phyloP scores from a whole-genome alignment of 2,329 filamentous ascomycete species.

The Sporothrix brasiliensis region DNA sequence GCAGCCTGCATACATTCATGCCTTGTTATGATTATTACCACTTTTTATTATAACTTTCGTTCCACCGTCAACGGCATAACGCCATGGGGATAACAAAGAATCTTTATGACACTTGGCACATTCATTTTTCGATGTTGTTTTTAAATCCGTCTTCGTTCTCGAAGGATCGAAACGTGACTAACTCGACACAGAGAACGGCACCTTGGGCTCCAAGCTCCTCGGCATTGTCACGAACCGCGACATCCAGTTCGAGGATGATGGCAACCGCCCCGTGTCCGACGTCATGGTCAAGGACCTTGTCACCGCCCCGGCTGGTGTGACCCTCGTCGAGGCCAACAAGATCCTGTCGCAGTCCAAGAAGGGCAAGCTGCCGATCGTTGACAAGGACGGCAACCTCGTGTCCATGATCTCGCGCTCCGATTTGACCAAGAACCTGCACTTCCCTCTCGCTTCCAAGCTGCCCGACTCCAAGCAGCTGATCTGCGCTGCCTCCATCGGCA shows the following conservation, averaged over 20 bases:
- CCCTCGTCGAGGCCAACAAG: conserved; percentile 83
- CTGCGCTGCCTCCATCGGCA: conserved; percentile 92
- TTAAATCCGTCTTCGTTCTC: conserved; percentile 8
- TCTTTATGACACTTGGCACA: conserved; percentile 39
- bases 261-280: conserved; percentile 71
- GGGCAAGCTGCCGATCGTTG: conserved; percentile 93
- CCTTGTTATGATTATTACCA: conserved; percentile 73
- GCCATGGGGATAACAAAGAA: conserved; percentile 75
- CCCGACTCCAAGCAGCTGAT: conserved; percentile 97
- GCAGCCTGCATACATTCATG: not conserved
- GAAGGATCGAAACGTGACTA: conserved; percentile 41
- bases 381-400: conserved; percentile 79
- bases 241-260: conserved; percentile 89
- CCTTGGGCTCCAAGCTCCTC: conserved; percentile 90
- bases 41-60: conserved; percentile 95
- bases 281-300: conserved; percentile 98
- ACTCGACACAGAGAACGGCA: conserved; percentile 74
- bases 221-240: conserved; percentile 98
- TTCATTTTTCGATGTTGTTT: conserved; percentile 9
- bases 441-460: conserved; percentile 93
- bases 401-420: conserved; percentile 94
- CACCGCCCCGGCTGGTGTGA: conserved; percentile 82
- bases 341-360: conserved; percentile 96
- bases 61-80: conserved; percentile 92
- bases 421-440: conserved; percentile 98